These are phyloP conservation scores for Pseudogymnoascus sp. DNA, from an alignment of 2,329 filamentous ascomycete species.

Conservation along the genomic window DNA sequence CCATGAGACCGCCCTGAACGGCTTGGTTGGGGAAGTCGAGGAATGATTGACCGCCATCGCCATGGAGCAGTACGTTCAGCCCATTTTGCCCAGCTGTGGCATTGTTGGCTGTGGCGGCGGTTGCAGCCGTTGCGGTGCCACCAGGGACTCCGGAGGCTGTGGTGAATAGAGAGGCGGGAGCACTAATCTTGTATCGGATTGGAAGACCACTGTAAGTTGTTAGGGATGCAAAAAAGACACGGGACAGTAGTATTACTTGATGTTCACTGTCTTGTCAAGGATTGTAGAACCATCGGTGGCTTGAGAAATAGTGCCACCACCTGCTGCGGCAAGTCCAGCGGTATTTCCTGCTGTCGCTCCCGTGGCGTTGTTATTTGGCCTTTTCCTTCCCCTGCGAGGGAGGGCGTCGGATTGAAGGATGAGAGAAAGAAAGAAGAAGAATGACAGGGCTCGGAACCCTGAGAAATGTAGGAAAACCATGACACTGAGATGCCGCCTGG, in stretches of 20 bases:
- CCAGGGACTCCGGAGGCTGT: slow-evolving; percentile 41
- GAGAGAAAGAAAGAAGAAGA: slow-evolving; percentile 2
- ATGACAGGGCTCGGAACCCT: not conserved
- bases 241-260: slow-evolving; percentile 37
- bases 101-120: slow-evolving; percentile 20
- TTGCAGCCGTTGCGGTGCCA: slow-evolving; percentile 25
- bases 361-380: not conserved
- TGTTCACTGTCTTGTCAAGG: slow-evolving; percentile 44
- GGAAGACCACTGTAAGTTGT: slow-evolving; percentile 36
- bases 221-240: not conserved
- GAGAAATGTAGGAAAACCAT: slow-evolving; percentile 4
- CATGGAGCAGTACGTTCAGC: slow-evolving; percentile 50
- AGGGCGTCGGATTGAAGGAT: slow-evolving; percentile 3
- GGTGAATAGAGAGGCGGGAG: slow-evolving; percentile 46
- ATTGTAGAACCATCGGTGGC: slow-evolving; percentile 48
- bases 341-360: not conserved
- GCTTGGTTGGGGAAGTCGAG: slow-evolving; percentile 73
- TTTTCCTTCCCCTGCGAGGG: not conserved
- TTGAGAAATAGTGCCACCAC: slow-evolving; percentile 25
- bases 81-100: slow-evolving; percentile 34
- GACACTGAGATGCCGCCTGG: not conserved
- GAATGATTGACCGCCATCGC: slow-evolving; percentile 54
- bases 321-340: not conserved
- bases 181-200: slow-evolving; percentile 48
- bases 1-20: slow-evolving; percentile 67